These are phyloP conservation scores for Beauveria asiatica DNA, from an alignment of 2,329 filamentous ascomycete genomes.

Conservation along the genomic window DNA sequence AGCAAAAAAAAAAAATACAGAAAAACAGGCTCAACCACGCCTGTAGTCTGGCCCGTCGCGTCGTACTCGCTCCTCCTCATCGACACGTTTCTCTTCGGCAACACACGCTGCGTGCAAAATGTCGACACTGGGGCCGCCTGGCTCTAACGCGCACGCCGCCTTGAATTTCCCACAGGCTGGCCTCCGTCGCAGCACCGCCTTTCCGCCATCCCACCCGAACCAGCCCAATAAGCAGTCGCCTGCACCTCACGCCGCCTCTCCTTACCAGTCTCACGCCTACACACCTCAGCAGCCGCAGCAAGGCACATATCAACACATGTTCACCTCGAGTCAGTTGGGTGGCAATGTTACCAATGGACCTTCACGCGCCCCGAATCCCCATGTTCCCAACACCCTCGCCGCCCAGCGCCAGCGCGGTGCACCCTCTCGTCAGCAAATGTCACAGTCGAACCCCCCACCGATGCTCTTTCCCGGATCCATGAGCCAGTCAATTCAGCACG, in stretches of 20 bases:
- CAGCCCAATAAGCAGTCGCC: slow-evolving; percentile 48
- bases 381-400: slow-evolving; percentile 38
- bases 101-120: slow-evolving; percentile 21
- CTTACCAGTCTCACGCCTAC: slow-evolving; percentile 47
- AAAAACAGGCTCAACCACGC: not conserved
- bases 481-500: slow-evolving; percentile 34
- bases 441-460: slow-evolving; percentile 24
- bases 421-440: slow-evolving; percentile 38
- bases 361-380: slow-evolving; percentile 35
- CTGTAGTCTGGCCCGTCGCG: slow-evolving; percentile 1
- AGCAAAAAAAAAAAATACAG: not conserved
- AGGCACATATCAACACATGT: slow-evolving; percentile 43
- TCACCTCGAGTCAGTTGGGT: slow-evolving; percentile 39
- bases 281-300: slow-evolving; percentile 43
- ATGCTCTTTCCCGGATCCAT: slow-evolving; percentile 31
- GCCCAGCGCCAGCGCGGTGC: slow-evolving; percentile 37
- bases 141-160: slow-evolving; percentile 44
- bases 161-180: slow-evolving; percentile 43
- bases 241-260: slow-evolving; percentile 44
- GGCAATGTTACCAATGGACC: slow-evolving; percentile 39
- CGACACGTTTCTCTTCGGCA: not conserved
- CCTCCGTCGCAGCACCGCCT: slow-evolving; percentile 37
- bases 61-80: not conserved
- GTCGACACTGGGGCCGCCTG: slow-evolving; percentile 41
- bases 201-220: slow-evolving; percentile 38